phyloP scores from a whole-genome alignment of 176 grass and related monocot genomes.

The Bromus sterilis region DNA sequence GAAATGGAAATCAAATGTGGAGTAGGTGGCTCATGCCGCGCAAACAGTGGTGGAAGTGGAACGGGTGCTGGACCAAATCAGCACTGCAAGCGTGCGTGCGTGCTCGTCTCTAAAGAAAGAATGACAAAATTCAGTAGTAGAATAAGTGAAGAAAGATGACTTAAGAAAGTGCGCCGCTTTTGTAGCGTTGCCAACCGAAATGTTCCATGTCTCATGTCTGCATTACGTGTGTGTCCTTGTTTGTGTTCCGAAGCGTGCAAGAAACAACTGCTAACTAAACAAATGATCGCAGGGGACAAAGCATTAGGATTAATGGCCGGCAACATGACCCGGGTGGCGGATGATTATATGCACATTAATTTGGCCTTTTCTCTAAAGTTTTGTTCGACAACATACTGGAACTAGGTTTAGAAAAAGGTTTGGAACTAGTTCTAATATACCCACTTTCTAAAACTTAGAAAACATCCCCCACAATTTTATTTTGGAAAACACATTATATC shows the following conservation, averaged over 20 bases:
- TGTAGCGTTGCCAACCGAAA: conserved; percentile 4
- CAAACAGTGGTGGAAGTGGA: neutral
- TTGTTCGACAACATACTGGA: neutral
- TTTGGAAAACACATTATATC: too few species aligned
- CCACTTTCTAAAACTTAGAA: neutral
- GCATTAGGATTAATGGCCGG: neutral
- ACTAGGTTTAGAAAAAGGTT: neutral
- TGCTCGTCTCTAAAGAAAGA: neutral
- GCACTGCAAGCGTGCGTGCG: neutral
- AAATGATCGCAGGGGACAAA: neutral
- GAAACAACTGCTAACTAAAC: neutral
- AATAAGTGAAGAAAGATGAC: neutral
- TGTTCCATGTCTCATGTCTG: conserved; percentile 11
- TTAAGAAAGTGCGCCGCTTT: neutral
- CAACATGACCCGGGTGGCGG: neutral
- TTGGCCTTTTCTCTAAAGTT: neutral
- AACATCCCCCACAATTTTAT: too few species aligned
- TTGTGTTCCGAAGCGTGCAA: neutral
- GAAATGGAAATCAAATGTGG: neutral
- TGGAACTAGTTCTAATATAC: neutral
- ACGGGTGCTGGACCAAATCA: conserved; percentile 25
- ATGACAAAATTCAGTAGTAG: neutral
- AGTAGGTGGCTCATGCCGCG: conserved; percentile 16
- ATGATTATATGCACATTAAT: neutral
- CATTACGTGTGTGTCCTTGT: neutral